These are phyloP conservation scores for Pezicula neosporulosa DNA, from an alignment of 2,329 filamentous ascomycete species.

Conservation along the genomic window DNA sequence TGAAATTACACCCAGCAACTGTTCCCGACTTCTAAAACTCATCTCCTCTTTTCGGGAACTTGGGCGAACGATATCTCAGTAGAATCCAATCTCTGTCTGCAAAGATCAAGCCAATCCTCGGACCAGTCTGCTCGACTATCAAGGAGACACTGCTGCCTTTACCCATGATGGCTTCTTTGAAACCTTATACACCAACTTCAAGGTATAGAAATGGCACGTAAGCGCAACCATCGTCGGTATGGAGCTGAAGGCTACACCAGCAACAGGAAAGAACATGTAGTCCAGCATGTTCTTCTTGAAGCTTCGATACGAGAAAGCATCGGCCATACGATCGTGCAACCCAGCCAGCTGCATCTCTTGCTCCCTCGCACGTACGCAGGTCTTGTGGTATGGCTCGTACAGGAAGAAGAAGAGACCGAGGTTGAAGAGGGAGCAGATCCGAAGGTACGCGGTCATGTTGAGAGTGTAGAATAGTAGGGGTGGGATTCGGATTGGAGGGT, in stretches of 20 bases:
- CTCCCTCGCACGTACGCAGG: slow-evolving; percentile 57
- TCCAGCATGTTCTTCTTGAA: slow-evolving; percentile 56
- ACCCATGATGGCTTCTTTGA: slow-evolving; percentile 57
- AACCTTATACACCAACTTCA: slow-evolving; percentile 67
- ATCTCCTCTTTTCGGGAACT: too few species aligned
- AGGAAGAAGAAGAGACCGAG: slow-evolving; percentile 61
- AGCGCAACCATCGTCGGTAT: slow-evolving; percentile 67
- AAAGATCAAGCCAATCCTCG: too few species aligned
- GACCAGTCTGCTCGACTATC: too few species aligned
- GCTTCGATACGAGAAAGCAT: slow-evolving; percentile 53
- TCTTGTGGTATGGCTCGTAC: slow-evolving; percentile 64
- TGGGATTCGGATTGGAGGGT: slow-evolving; percentile 46
- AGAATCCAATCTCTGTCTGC: too few species aligned
- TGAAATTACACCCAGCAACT: too few species aligned
- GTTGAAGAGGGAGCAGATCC: slow-evolving; percentile 54
- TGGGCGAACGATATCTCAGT: too few species aligned
- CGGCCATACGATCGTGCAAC: slow-evolving; percentile 56
- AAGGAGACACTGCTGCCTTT: not conserved
- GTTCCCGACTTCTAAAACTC: too few species aligned
- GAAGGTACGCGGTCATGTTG: slow-evolving; percentile 53
- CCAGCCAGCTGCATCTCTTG: slow-evolving; percentile 65
- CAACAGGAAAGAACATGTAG: slow-evolving; percentile 62
- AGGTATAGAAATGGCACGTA: slow-evolving; percentile 66
- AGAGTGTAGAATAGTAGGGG: slow-evolving; percentile 58
- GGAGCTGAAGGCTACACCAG: slow-evolving; percentile 65